Evolutionary conservation across 257 asterid genomes (phyloP).

Genomic region (Solanum sejunctum): DNA sequence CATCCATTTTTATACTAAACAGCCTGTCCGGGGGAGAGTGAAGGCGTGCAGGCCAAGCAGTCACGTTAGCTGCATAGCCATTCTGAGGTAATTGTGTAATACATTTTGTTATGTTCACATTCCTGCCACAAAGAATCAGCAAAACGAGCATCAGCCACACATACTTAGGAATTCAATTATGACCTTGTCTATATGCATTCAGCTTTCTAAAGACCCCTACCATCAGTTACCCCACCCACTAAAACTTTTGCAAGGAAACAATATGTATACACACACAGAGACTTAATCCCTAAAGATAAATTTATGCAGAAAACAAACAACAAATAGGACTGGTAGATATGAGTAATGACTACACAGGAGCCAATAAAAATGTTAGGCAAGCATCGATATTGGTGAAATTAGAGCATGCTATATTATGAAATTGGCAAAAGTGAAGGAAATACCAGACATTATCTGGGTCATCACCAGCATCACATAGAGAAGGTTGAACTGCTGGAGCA

Average conservation of each 20-base stretch:
- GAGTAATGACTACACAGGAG: background rate
- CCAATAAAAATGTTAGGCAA: background rate
- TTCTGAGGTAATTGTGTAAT: constrained; percentile 40
- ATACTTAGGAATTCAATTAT: background rate
- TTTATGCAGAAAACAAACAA: background rate
- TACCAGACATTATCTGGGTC: constrained; percentile 55
- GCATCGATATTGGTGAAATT: background rate
- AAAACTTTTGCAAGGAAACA: background rate
- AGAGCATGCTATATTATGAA: background rate
- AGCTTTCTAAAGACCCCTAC: background rate
- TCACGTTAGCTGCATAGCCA: constrained; percentile 37
- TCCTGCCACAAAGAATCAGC: constrained; percentile 19
- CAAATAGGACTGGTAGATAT: background rate
- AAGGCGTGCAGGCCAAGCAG: constrained; percentile 53
- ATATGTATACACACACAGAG: background rate
- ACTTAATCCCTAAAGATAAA: background rate
- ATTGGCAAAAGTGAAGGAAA: background rate
- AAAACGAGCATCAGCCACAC: background rate
- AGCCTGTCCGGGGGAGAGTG: constrained; percentile 52
- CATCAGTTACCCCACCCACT: background rate
- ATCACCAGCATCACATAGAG: constrained; percentile 26
- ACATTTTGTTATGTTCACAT: constrained; percentile 27
- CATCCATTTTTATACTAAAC: constrained; percentile 52
- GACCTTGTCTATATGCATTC: background rate
- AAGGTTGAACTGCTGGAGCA: constrained; percentile 17